Conservation (phyloP, 148 eudicot species). For the Rhododendron vialii region DNA sequence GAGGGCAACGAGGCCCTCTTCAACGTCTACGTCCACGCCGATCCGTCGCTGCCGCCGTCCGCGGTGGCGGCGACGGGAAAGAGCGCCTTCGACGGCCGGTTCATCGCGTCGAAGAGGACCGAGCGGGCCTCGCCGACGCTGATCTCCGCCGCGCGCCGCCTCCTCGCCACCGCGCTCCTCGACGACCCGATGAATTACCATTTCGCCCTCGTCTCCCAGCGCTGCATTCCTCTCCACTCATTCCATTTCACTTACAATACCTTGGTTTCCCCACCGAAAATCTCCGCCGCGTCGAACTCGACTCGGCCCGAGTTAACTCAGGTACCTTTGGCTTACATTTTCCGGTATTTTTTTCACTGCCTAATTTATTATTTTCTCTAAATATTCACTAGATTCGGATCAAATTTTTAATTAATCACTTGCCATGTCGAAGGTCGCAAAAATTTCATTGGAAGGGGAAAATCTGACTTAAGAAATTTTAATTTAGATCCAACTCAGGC, state of each 20-base stretch:
- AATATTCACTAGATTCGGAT: background rate
- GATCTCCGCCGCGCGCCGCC: conserved; percentile 59
- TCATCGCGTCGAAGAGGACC: conserved; percentile 32
- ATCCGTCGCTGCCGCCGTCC: conserved; percentile 19
- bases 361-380: no score
- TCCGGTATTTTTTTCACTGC: background rate
- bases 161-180: conserved; percentile 48
- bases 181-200: conserved; percentile 43
- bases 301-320: background rate
- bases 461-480: background rate
- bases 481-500: background rate
- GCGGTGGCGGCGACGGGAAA: background rate
- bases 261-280: conserved; percentile 12
- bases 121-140: conserved; percentile 51
- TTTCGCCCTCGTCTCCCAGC: conserved; percentile 51
- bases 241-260: conserved; percentile 32
- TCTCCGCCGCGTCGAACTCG: background rate
- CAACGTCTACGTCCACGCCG: conserved; percentile 64
- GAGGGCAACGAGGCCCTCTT: conserved; percentile 19
- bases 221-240: conserved; percentile 59
- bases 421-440: background rate
- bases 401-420: no score
- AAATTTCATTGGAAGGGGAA: no score
- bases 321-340: background rate
- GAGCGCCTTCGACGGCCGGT: conserved; percentile 37